A percentile compares a stretch with the other conserved stretches of the same genome.
phyloP scores from a whole-genome alignment of 441 rosid species.

The Dalechampia spathulata region DNA sequence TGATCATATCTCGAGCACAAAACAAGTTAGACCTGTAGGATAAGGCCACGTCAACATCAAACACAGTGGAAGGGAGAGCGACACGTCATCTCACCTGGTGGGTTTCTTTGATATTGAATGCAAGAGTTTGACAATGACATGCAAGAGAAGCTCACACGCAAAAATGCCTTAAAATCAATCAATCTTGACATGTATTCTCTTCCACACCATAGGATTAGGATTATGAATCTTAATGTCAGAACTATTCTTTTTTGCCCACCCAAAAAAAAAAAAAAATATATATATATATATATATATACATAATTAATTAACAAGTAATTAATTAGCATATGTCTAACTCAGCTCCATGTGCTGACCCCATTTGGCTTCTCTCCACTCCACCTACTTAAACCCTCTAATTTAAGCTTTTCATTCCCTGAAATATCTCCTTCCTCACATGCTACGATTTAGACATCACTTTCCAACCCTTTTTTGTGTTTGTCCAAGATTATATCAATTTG shows the following conservation, averaged over 20 bases:
- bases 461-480: no score
- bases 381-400: no score
- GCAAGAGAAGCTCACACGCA: slow-evolving; percentile 18
- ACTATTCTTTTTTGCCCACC: no score
- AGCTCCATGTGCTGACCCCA: slow-evolving; percentile 22
- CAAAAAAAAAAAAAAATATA: no score
- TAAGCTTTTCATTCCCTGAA: slow-evolving; percentile 4
- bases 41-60: slow-evolving; percentile 11
- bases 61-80: slow-evolving; percentile 12
- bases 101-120: neutral
- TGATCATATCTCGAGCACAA: slow-evolving; percentile 3
- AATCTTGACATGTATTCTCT: neutral
- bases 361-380: neutral
- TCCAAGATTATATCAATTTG: no score
- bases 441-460: no score
- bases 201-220: neutral
- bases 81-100: slow-evolving; percentile 18
- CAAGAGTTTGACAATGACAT: slow-evolving; percentile 22
- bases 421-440: slow-evolving; percentile 16
- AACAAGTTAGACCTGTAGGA: neutral
- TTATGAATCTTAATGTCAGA: no score
- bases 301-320: no score
- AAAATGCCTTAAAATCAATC: neutral
- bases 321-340: neutral
- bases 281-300: no score